phyloP scores from a whole-genome alignment of 495 filamentous ascomycete genomes.

The Neurospora terricola region DNA sequence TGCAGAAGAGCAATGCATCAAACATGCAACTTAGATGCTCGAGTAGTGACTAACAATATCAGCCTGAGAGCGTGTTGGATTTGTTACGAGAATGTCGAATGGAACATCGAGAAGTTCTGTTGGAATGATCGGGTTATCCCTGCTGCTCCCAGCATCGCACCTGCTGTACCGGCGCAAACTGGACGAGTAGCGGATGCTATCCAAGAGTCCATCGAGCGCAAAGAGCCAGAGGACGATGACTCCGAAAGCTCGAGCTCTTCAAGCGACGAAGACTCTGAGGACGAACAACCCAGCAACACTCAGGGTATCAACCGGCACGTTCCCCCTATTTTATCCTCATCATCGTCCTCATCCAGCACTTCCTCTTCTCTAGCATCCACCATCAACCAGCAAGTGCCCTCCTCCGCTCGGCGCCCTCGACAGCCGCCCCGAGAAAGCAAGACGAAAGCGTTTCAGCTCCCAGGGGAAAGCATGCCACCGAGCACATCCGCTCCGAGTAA shows the following conservation, averaged over 20 bases:
- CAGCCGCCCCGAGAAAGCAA: background rate
- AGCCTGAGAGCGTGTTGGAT: background rate
- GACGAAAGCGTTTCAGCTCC: background rate
- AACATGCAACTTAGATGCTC: too few species aligned
- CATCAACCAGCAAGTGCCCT: background rate
- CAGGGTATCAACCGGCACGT: background rate
- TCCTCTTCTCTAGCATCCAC: background rate
- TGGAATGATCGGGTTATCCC: background rate
- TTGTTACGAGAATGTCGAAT: background rate
- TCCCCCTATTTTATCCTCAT: background rate
- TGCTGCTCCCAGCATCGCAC: background rate
- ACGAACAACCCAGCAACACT: background rate
- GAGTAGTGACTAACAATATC: too few species aligned
- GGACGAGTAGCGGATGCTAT: rapidly evolving
- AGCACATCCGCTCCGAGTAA: background rate
- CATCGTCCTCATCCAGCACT: background rate
- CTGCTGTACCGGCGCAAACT: background rate
- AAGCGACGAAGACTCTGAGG: background rate
- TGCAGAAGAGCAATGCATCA: background rate
- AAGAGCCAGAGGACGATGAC: background rate
- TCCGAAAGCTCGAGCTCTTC: background rate
- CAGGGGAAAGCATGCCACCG: rapidly evolving
- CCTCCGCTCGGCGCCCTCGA: background rate
- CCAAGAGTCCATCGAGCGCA: background rate
- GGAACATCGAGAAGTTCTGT: background rate